A percentile compares a stretch with the other conserved stretches of the same genome.
phyloP scores from a whole-genome alignment of 208 protist species.

The Wallacemonas sp. region DNA sequence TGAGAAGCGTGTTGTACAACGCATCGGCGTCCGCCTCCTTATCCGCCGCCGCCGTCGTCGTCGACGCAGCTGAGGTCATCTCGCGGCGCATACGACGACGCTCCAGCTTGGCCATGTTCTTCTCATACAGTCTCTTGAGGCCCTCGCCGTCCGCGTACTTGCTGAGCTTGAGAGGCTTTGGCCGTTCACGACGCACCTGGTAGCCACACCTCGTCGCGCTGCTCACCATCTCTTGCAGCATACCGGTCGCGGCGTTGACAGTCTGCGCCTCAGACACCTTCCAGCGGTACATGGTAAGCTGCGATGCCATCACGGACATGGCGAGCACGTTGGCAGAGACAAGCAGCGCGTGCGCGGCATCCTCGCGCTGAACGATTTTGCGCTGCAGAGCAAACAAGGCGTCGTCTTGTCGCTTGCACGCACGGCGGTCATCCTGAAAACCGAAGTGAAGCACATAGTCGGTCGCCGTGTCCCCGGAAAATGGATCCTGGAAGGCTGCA shows the following conservation, averaged over 20 bases:
- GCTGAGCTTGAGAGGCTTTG: conserved; percentile 16
- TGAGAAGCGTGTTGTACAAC: not conserved
- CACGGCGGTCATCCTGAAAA: conserved; percentile 19
- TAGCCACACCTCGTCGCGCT: conserved; percentile 39
- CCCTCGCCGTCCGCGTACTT: conserved; percentile 41
- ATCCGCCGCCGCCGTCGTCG: not conserved
- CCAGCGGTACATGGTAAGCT: conserved; percentile 86
- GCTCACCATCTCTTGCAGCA: conserved; percentile 54
- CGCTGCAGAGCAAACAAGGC: conserved; percentile 52
- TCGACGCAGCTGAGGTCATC: not conserved
- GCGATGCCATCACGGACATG: conserved; percentile 74
- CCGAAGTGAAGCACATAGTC: conserved; percentile 43
- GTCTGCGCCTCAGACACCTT: conserved; percentile 75
- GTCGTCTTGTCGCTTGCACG: conserved; percentile 43
- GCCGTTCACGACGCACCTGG: conserved; percentile 24
- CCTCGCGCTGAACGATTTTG: conserved; percentile 49
- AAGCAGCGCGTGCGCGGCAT: conserved; percentile 48
- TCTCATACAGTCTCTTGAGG: conserved; percentile 13
- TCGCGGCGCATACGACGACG: conserved; percentile 12
- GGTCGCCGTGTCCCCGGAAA: conserved; percentile 16
- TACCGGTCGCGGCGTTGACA: conserved; percentile 43
- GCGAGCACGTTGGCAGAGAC: conserved; percentile 79
- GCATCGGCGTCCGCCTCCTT: not conserved
- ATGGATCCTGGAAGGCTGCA: not conserved
- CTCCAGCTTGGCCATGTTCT: conserved; percentile 20